A percentile compares a stretch with the other conserved stretches of the same genome.
phyloP scores from a whole-genome alignment of 441 rosid species.

The Croton setiger region DNA sequence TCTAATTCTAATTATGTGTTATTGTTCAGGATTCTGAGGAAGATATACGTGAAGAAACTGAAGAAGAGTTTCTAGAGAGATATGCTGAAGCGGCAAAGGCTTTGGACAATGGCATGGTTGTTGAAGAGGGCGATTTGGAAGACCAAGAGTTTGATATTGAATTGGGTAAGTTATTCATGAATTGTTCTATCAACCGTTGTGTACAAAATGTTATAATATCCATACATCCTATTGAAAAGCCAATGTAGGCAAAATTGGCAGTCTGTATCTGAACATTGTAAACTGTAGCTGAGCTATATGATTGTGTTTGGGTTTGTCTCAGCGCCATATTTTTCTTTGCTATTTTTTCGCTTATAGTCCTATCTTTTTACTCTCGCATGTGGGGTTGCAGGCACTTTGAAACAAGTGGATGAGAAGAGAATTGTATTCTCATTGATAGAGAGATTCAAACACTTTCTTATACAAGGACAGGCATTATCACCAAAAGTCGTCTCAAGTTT shows the following conservation, averaged over 20 bases:
- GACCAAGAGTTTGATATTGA: conserved; percentile 62
- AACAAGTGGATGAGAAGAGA: conserved; percentile 44
- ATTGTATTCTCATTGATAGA: conserved; percentile 47
- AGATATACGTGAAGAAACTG: conserved; percentile 76
- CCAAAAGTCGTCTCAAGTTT: conserved; percentile 41
- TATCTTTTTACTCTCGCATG: neutral
- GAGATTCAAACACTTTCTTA: conserved; percentile 40
- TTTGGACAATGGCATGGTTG: conserved; percentile 41
- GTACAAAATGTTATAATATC: neutral
- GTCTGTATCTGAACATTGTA: no score
- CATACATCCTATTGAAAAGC: neutral
- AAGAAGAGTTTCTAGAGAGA: conserved; percentile 80
- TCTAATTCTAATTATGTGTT: neutral
- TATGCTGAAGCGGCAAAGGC: conserved; percentile 75
- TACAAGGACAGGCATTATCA: conserved; percentile 38
- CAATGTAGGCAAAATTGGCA: neutral
- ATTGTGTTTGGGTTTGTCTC: no score
- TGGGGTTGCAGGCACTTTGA: conserved; percentile 49
- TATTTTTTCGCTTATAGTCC: no score
- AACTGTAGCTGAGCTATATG: no score
- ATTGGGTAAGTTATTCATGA: conserved; percentile 45
- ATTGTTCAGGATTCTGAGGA: conserved; percentile 67
- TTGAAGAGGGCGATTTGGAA: conserved; percentile 70
- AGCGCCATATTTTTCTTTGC: no score
- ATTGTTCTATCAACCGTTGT: neutral